Evolutionary conservation across 1,284 basidiomycete species (phyloP), one percentile per base, ranked within the genome.

Genomic region (Ustilago hordei): DNA sequence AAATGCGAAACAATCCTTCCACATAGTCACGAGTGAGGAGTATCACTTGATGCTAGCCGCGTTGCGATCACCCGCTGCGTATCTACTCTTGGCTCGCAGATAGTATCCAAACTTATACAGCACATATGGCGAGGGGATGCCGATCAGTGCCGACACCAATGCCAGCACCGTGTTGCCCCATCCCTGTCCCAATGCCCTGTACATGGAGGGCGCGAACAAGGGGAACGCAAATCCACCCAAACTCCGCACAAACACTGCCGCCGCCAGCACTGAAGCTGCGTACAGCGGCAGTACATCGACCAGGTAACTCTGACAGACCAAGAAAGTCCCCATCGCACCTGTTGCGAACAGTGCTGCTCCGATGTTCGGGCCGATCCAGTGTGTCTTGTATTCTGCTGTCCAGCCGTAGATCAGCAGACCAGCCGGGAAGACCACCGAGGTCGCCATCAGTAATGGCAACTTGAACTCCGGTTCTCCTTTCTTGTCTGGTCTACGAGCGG

Each of bases 381-480:
- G 90, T 0, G 89, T 80, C 31, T 86, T 83, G 1, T 88, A 84
- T 58, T 91, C 80, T 5, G 90, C 90, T 0, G 89, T 88, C 92
- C 92, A 93, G 13, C 92, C 92, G 1, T 89, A 86, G 12, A 92
- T 85, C 23, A 93, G 83, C 8, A 92, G 84, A 0, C 92, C 92
- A 0, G 89, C 90, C 0, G 86, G 85, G 7, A 92, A 87, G 2
- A 90, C 12, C 2, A 90, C 68, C 0, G 89, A 88, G 0, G 90
- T 91, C 0, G 90, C 88, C 28, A 92, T 80, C 88, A 93, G 90
- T 2, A 89, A 86, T 0, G 90, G 91, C 32, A 82, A 61, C 64
- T 72, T 64, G 68, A 60, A 80, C 34, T 63, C 67, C 0, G 91
- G 91, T 60, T 88, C 88, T 7, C 91, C 90, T 13, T 87, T 85